These are phyloP conservation scores for Saussurea involucrata DNA, from an alignment of 129 eudicot species.

Conservation along the genomic window DNA sequence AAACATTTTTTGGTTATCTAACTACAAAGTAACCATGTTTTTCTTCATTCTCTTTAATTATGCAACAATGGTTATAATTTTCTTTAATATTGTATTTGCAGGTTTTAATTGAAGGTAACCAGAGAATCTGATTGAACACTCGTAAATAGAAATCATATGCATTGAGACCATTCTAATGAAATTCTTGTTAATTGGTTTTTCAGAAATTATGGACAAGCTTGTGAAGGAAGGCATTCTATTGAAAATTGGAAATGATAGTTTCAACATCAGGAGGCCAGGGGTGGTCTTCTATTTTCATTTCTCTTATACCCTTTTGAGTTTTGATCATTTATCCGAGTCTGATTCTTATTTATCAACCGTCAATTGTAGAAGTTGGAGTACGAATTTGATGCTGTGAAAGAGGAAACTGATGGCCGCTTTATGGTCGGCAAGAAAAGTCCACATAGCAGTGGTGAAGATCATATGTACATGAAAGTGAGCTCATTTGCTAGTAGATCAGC, in stretches of 20 bases:
- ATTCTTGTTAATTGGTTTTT: conserved; percentile 12
- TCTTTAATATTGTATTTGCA: conserved; percentile 33
- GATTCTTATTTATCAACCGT: neutral
- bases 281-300: conserved; percentile 29
- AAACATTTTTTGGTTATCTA: conserved; percentile 8
- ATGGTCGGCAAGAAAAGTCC: conserved; percentile 33
- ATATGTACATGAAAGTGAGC: conserved; percentile 85
- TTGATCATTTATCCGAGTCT: conserved; percentile 14
- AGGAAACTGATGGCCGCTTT: conserved; percentile 55
- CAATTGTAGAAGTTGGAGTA: conserved; percentile 56
- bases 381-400: conserved; percentile 92
- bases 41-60: conserved; percentile 11
- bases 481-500: neutral
- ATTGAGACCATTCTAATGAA: neutral
- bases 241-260: conserved; percentile 50
- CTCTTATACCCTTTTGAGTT: neutral
- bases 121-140: conserved; percentile 11
- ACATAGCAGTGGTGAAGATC: conserved; percentile 40
- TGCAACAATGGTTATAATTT: conserved; percentile 3
- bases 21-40: neutral
- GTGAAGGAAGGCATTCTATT: conserved; percentile 56
- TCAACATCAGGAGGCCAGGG: conserved; percentile 53
- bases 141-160: neutral
- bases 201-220: conserved; percentile 85
- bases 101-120: conserved; percentile 87